Evolutionary conservation across 164 flowering plant genomes (phyloP).

Genomic region (Hamamelis virginiana): DNA sequence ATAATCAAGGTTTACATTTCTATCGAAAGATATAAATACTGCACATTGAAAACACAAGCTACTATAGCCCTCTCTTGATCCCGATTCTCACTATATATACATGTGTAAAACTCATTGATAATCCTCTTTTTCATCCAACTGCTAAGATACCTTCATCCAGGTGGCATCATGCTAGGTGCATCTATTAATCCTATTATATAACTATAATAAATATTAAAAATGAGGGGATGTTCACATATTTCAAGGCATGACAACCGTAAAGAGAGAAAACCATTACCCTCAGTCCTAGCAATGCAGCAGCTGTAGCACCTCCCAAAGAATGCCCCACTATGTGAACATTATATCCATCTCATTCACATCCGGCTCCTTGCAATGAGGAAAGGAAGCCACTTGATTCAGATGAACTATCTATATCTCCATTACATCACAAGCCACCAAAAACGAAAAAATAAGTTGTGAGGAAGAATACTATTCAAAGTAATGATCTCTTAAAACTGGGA

Average conservation of each 20-base stretch:
- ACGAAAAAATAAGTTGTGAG: background rate
- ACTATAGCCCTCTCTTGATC: no score
- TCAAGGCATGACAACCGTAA: background rate
- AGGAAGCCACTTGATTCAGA: conserved; percentile 54
- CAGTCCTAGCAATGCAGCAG: conserved; percentile 67
- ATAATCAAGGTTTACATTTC: no score
- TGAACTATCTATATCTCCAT: conserved; percentile 15
- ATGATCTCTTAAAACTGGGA: background rate
- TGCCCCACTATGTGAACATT: conserved; percentile 75
- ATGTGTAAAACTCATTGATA: no score
- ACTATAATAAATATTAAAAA: no score
- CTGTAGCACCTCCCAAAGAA: conserved; percentile 87
- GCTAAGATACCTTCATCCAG: no score
- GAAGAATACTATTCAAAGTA: background rate
- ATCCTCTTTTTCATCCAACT: no score
- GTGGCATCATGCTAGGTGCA: no score
- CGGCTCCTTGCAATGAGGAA: conserved; percentile 69
- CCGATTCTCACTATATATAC: no score
- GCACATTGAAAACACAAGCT: no score
- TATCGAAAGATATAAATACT: no score
- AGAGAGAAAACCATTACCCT: conserved; percentile 45
- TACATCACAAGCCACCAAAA: conserved; percentile 3
- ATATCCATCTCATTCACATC: conserved; percentile 83
- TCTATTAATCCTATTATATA: no score
- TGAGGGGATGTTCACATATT: background rate